Evolutionary conservation across 1,139 yeast genomes (phyloP), one percentile per base, ranked within the genome.

Genomic region (Pichia kudriavzevii): DNA sequence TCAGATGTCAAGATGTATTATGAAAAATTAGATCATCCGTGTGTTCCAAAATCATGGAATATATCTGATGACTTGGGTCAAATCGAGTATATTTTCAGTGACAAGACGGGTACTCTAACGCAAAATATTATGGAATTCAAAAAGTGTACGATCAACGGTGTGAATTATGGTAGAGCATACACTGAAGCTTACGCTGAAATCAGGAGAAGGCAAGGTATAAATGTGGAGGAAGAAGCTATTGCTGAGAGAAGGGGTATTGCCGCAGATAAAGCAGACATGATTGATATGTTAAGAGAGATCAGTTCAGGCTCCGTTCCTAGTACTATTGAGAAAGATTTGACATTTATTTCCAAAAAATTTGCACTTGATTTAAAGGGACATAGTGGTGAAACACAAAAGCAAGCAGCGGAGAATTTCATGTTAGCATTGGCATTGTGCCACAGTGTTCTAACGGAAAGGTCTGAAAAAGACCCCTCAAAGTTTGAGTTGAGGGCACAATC

Each of bases 121-220:
- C 97, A 88, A 58, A 91, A 91, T 55, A 83, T 88, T 27, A 91
- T 91, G 98, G 96, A 88, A 59, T 88, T 88, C 61, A 85, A 85
- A 51, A 91, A 91, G 58, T 83, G 95, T 56, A 77, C 95, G 2
- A 80, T 91, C 41, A 76, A 77, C 50, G 97, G 98, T 28, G 72
- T 76, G 37, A 74, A 84, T 9, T 91, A 91, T 52, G 98, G 98
- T 28, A 68, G 84, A 50, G 97, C 97, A 0, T 91, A 87, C 53
- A 91, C 98, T 1, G 98, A 91, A 55, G 97, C 97, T 0, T 69
- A 84, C 50, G 94, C 91, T 30, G 98, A 97, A 30, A 69, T 88
- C 56, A 80, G 91, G 48, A 87, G 85, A 58, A 71, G 98, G 46
- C 77, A 77, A 40, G 97, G 97, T 18, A 56, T 81, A 29, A 88